Percentiles rank a stretch among this genome's conserved stretches.
phyloP scores from a whole-genome alignment of 2,329 filamentous ascomycete species.

The Nemania abortiva region DNA sequence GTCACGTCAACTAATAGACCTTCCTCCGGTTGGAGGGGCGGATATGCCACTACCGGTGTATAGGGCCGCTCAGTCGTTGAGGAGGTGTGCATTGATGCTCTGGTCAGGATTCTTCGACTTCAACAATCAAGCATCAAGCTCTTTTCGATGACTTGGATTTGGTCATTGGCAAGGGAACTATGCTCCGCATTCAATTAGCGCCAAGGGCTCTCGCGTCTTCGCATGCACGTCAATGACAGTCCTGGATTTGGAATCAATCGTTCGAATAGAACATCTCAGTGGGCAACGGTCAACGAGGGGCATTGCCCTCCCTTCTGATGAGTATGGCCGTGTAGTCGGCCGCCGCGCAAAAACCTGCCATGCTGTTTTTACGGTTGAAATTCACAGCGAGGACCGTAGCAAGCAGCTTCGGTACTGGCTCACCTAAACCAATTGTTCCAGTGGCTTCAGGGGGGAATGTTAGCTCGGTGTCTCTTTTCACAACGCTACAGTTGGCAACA shows the following conservation, averaged over 20 bases:
- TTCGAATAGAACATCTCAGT: background rate
- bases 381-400: background rate
- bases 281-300: background rate
- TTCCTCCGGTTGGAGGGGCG: constrained; percentile 20
- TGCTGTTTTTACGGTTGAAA: background rate
- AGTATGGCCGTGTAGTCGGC: background rate
- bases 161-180: background rate
- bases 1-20: constrained; percentile 1
- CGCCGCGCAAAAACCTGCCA: background rate
- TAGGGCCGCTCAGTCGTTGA: constrained; percentile 1
- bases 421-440: background rate
- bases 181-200: background rate
- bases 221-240: background rate
- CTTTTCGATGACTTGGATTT: background rate
- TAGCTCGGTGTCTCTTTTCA: background rate
- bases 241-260: background rate
- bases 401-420: background rate
- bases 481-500: background rate
- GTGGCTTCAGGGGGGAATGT: background rate
- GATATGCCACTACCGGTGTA: constrained; percentile 23
- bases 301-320: background rate
- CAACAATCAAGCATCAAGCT: background rate
- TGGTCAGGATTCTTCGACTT: background rate
- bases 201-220: background rate
- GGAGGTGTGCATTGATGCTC: constrained; percentile 8